phyloP scores from a whole-genome alignment of 1,139 yeast species.

The Zygoascus hellenicus region DNA sequence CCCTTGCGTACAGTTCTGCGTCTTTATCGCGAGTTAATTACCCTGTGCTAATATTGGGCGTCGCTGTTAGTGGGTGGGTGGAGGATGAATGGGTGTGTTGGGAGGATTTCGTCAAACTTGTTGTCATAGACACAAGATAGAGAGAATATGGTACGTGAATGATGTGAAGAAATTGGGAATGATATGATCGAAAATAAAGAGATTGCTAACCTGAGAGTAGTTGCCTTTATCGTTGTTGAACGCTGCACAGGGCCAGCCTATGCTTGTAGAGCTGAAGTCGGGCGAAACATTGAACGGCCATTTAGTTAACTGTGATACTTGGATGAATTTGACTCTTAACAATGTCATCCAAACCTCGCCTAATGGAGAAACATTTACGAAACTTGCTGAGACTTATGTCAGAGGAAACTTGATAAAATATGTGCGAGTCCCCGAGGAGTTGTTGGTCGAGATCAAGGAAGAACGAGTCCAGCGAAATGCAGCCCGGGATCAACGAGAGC shows the following conservation, averaged over 20 bases:
- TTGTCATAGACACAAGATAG: no score
- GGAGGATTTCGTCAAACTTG: no score
- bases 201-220: constrained; percentile 34
- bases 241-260: constrained; percentile 84
- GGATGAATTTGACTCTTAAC: constrained; percentile 88
- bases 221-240: constrained; percentile 86
- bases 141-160: no score
- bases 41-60: no score
- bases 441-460: constrained; percentile 57
- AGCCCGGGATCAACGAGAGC: constrained; percentile 42
- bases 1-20: no score
- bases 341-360: constrained; percentile 73
- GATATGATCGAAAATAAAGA: no score
- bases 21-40: no score
- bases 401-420: constrained; percentile 78
- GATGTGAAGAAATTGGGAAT: no score
- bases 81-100: no score
- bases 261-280: constrained; percentile 84
- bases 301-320: constrained; percentile 80
- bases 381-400: constrained; percentile 72
- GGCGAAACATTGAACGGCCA: constrained; percentile 89
- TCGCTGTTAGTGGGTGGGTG: no score
- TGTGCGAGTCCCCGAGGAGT: constrained; percentile 55
- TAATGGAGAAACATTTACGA: constrained; percentile 59
- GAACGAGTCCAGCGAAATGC: constrained; percentile 63